Evolutionary conservation across 208 protist genomes (phyloP).

Genomic region (Leishmania tarentolae): DNA sequence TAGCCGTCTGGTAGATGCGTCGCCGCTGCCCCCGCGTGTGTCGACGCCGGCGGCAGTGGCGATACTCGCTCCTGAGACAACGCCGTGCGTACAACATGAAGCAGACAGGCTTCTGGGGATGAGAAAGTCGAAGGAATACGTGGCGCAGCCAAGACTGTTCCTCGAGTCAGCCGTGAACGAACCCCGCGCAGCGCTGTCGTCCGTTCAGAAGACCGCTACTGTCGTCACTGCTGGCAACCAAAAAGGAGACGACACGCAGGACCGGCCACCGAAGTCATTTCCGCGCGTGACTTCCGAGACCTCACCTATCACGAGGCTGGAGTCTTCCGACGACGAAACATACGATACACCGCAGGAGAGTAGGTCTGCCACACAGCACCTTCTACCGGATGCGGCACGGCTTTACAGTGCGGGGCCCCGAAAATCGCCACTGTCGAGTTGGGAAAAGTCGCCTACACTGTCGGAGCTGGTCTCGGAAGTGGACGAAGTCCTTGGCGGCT

Average conservation of each 20-base stretch:
- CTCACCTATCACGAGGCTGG: background rate
- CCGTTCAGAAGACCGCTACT: background rate
- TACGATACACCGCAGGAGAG: background rate
- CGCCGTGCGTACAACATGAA: background rate
- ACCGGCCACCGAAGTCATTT: background rate
- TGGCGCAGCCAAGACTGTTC: background rate
- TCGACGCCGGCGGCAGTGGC: background rate
- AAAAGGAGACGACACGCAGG: background rate
- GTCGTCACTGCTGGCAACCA: background rate
- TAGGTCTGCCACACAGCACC: background rate
- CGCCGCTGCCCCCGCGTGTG: background rate
- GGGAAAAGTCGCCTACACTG: conserved; percentile 10
- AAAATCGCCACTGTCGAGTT: too few relatives aligned
- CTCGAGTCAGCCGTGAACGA: background rate
- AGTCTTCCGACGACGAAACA: background rate
- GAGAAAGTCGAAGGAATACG: background rate
- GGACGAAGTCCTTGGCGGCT: conserved; percentile 19
- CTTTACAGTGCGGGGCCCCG: background rate
- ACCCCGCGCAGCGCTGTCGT: background rate
- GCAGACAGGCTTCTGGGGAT: background rate
- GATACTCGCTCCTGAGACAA: background rate
- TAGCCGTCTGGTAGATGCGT: background rate
- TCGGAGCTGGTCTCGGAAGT: conserved; percentile 21
- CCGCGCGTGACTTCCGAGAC: background rate
- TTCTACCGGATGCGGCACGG: background rate